Percentiles rank a stretch among this genome's conserved stretches.
Conservation (phyloP, 192 early-diverging fungal species). For the Backusella morwellensis region DNA sequence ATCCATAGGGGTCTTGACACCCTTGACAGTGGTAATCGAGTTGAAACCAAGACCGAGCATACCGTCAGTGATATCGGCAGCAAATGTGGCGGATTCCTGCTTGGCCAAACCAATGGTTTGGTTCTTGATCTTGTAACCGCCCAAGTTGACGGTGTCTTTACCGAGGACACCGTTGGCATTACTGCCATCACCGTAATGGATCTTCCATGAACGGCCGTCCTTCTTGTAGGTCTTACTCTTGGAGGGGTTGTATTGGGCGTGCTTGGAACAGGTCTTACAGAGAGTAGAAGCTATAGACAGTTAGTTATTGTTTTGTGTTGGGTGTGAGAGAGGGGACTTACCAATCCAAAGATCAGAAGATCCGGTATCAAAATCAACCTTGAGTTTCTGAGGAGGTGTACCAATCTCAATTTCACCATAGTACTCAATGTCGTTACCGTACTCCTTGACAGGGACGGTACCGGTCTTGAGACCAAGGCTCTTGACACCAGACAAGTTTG, state of each 20-base stretch:
- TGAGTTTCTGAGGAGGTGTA: slow-evolving; percentile 64
- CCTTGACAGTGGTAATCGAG: slow-evolving; percentile 20
- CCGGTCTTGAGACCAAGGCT: neutral
- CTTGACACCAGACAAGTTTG: neutral
- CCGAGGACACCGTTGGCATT: slow-evolving; percentile 23
- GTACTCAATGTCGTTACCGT: slow-evolving; percentile 54
- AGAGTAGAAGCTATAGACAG: slow-evolving; percentile 34
- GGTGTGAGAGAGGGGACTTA: neutral
- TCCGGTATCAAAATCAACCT: slow-evolving; percentile 70
- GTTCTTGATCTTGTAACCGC: slow-evolving; percentile 30
- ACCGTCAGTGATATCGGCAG: slow-evolving; percentile 18
- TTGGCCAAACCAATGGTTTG: slow-evolving; percentile 32
- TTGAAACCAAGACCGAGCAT: slow-evolving; percentile 35
- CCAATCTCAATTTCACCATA: slow-evolving; percentile 66
- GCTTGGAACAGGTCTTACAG: slow-evolving; percentile 17
- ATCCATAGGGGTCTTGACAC: slow-evolving; percentile 47
- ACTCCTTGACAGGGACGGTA: slow-evolving; percentile 5
- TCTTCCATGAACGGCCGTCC: slow-evolving; percentile 50
- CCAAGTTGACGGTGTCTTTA: slow-evolving; percentile 27
- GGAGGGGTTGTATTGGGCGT: slow-evolving; percentile 48
- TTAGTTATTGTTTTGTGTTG: too few relatives aligned
- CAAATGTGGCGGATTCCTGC: slow-evolving; percentile 19
- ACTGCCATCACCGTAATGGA: slow-evolving; percentile 52
- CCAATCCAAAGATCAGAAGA: slow-evolving; percentile 68
- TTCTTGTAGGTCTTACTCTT: slow-evolving; percentile 53